Evolutionary conservation across 805 yeast genomes (phyloP).

Genomic region (Yamadazyma philogaea): DNA sequence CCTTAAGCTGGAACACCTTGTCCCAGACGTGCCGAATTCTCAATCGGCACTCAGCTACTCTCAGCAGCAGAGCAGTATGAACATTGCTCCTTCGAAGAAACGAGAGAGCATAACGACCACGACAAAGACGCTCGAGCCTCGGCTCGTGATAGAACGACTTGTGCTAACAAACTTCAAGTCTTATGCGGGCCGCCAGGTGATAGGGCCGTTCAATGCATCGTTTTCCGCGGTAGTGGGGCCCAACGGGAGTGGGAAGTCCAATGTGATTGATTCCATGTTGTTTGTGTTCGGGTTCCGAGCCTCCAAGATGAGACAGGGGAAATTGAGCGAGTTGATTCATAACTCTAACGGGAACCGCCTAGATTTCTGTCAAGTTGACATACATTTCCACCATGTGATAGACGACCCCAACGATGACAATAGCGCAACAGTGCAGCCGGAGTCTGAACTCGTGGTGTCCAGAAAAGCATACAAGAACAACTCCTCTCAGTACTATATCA

Average conservation of each 20-base stretch:
- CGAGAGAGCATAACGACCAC: slow-evolving; percentile 5
- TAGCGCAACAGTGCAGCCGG: slow-evolving; percentile 40
- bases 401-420: slow-evolving; percentile 38
- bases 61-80: slow-evolving; percentile 8
- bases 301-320: slow-evolving; percentile 93
- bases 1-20: background rate
- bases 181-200: slow-evolving; percentile 87
- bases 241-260: slow-evolving; percentile 96
- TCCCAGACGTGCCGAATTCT: slow-evolving; percentile 2
- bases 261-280: slow-evolving; percentile 92
- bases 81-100: slow-evolving; percentile 11
- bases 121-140: slow-evolving; percentile 35
- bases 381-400: slow-evolving; percentile 74
- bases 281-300: slow-evolving; percentile 98
- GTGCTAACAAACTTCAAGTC: slow-evolving; percentile 87
- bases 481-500: slow-evolving; percentile 73
- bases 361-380: slow-evolving; percentile 83
- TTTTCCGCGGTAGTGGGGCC: slow-evolving; percentile 99
- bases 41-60: slow-evolving; percentile 9
- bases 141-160: slow-evolving; percentile 73
- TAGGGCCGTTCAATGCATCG: slow-evolving; percentile 92
- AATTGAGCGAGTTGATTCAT: slow-evolving; percentile 88
- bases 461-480: slow-evolving; percentile 78
- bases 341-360: slow-evolving; percentile 68
- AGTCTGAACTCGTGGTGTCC: slow-evolving; percentile 64